Conservation (phyloP, 306 rosid species). For the Gastrolobium bilobum region DNA sequence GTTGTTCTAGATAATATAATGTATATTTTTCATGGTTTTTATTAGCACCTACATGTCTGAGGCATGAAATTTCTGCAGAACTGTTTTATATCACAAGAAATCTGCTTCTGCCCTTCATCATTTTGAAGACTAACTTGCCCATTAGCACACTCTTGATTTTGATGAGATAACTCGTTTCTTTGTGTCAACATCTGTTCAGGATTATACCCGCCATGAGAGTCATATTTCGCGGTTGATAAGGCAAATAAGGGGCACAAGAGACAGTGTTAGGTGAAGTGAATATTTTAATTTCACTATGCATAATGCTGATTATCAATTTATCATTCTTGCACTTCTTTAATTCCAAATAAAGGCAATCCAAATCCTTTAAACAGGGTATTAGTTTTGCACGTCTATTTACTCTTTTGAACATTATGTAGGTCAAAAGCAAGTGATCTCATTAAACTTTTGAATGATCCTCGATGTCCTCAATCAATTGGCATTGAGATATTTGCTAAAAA, state of each 20-base stretch:
- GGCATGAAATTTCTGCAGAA: slow-evolving; percentile 13
- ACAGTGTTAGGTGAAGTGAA: slow-evolving; percentile 75
- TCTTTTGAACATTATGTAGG: slow-evolving; percentile 62
- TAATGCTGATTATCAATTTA: slow-evolving; percentile 38
- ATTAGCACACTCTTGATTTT: slow-evolving; percentile 14
- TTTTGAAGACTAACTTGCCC: background rate
- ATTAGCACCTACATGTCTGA: background rate
- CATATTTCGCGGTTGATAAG: slow-evolving; percentile 70
- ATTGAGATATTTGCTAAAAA: slow-evolving; percentile 74
- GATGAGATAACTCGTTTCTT: slow-evolving; percentile 37
- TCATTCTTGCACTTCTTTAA: slow-evolving; percentile 9
- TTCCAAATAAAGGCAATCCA: slow-evolving; percentile 19
- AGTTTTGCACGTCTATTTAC: slow-evolving; percentile 27
- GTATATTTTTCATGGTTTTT: slow-evolving; percentile 26
- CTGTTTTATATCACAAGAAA: slow-evolving; percentile 18
- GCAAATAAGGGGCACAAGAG: slow-evolving; percentile 75
- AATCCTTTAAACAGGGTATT: slow-evolving; percentile 43
- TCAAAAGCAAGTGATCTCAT: slow-evolving; percentile 71
- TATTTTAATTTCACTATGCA: slow-evolving; percentile 36
- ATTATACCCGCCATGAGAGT: slow-evolving; percentile 66
- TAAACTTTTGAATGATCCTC: slow-evolving; percentile 66
- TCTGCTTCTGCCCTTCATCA: slow-evolving; percentile 25
- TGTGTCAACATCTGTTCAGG: slow-evolving; percentile 57
- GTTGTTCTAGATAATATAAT: slow-evolving; percentile 9
- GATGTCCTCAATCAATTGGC: slow-evolving; percentile 75